phyloP scores from a whole-genome alignment of 208 protist genomes.

The Crithidia fasciculata region DNA sequence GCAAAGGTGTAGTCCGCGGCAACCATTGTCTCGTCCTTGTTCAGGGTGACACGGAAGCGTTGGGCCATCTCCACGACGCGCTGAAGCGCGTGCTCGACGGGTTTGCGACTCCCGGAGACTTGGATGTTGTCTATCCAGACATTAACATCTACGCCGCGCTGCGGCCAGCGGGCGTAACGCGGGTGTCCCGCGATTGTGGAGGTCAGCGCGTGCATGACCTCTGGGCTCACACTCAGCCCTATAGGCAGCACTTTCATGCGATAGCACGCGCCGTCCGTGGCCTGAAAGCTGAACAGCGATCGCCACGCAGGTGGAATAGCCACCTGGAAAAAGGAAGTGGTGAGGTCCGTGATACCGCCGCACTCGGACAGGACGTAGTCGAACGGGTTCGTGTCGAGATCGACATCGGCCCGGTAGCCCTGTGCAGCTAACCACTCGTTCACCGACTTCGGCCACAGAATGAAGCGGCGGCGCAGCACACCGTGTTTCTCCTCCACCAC shows the following conservation, averaged over 20 bases:
- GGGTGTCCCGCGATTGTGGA: constrained; percentile 20
- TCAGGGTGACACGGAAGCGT: constrained; percentile 8
- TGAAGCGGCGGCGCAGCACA: too few relatives aligned
- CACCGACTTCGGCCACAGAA: constrained; percentile 26
- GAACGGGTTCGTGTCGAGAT: not conserved
- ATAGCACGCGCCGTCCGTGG: not conserved
- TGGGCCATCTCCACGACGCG: constrained; percentile 3
- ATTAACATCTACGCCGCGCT: constrained; percentile 14
- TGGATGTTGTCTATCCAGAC: constrained; percentile 42
- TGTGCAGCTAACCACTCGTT: constrained; percentile 11
- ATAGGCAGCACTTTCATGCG: constrained; percentile 32
- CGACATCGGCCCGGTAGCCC: constrained; percentile 2
- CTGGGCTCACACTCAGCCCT: constrained; percentile 29
- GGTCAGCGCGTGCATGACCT: constrained; percentile 38
- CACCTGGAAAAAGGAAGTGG: constrained; percentile 30
- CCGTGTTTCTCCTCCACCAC: too few relatives aligned
- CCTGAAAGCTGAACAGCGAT: constrained; percentile 3
- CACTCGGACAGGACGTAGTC: constrained; percentile 9
- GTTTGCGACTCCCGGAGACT: constrained; percentile 14
- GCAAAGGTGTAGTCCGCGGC: constrained; percentile 26
- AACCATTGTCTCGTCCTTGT: constrained; percentile 21
- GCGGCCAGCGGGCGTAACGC: constrained; percentile 7
- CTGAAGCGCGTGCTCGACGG: constrained; percentile 14
- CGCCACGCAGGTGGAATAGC: not conserved
- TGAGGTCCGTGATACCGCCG: constrained; percentile 20